Base-by-base conservation (phyloP, 306 rosid species). In the Amphicarpaea edgeworthii region DNA sequence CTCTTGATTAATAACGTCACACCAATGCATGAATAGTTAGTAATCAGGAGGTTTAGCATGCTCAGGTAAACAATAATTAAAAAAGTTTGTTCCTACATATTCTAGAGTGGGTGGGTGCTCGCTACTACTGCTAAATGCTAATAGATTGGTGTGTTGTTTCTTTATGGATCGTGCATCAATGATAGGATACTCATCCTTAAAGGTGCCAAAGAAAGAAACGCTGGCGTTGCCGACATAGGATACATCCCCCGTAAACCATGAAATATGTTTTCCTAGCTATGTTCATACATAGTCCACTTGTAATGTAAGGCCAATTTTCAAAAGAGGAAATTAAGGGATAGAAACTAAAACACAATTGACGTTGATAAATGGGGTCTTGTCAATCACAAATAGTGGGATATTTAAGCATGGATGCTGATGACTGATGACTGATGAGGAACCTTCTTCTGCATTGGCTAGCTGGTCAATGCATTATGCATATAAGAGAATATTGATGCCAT, bases 161-260 rank as follows among this genome's bases (percentile, higher is more conserved):
- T 43, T 43, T 26, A 26, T 58, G 58, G 5, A 59, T 59, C 10
- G 32, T 17, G 62, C 20, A 26, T 67, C 34, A 17, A 32, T 68
- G 24, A 68, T 64, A 67, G 37, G 69, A 47, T 19, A 19, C 43
- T n/a, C n/a, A n/a, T 43, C 19, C 50, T 64, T 42, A 23, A 54
- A 54, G 60, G 63, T 30, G 20, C 40, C 38, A 68, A 57, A 62
- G 60, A 70, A 47, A 37, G 24, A 26, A 51, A 64, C 23, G 8
- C 7, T 65, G 54, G 69, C 57, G 12, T 3, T 5, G 67, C 77
- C 72, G 80, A 75, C 80, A 81, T 37, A 68, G 72, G 60, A 64
- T 68, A 75, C 77, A 75, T 0, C 28, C 51, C 57, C 77, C 84
- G 51, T 68, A 75, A 75, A 67, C 76, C 76, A 74, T 74, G 84